Conservation (phyloP, 148 eudicot genomes). For the Spergularia marina region DNA sequence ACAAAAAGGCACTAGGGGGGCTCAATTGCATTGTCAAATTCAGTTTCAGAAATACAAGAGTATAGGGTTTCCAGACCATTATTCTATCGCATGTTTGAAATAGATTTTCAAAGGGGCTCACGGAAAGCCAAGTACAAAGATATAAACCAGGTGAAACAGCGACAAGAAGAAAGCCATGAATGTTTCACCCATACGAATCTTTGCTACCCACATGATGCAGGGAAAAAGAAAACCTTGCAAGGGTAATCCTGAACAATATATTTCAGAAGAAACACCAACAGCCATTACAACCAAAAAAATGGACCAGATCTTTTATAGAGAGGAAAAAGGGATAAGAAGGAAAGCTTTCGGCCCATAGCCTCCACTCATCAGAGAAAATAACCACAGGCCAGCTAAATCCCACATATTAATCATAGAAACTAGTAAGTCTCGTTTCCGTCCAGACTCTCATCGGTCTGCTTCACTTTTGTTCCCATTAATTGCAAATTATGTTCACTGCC, state of each 20-base stretch:
- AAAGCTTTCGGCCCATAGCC: too few species aligned
- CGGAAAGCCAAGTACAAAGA: neutral
- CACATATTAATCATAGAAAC: neutral
- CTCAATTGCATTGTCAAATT: neutral
- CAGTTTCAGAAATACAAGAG: neutral
- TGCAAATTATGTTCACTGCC: neutral
- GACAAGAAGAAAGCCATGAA: neutral
- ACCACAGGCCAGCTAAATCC: neutral
- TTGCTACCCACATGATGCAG: neutral
- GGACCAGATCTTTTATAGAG: too few species aligned
- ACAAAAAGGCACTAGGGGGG: too few species aligned
- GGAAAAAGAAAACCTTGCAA: neutral
- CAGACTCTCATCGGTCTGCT: neutral
- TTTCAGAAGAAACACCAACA: neutral
- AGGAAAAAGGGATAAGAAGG: too few species aligned
- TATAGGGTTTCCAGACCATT: neutral
- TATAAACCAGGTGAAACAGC: neutral
- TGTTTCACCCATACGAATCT: neutral
- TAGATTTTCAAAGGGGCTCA: neutral
- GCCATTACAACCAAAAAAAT: neutral
- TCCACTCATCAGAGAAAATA: neutral
- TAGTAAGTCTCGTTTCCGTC: neutral
- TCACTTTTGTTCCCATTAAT: neutral
- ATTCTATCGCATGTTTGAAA: neutral
- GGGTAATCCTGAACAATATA: neutral